Base-by-base conservation (phyloP, 2,329 filamentous ascomycete genomes). In the Ophiostoma perfectum region DNA sequence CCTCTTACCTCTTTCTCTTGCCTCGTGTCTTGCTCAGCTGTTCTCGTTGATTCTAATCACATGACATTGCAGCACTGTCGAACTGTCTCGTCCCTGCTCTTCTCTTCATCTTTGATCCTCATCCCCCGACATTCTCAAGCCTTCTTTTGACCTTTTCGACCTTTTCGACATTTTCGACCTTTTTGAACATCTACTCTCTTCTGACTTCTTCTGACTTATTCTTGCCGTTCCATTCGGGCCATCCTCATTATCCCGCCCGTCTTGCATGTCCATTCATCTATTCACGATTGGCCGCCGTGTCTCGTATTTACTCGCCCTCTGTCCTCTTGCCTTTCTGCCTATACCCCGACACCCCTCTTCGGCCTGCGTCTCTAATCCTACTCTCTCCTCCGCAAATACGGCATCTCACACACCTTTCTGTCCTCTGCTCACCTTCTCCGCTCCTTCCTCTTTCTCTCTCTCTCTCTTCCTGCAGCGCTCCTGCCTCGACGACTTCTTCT, bases 391-490 rank as follows among this genome's bases (percentile, higher is more conserved):
- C 11, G 49, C 27, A 58, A 58, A 58, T 16, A 55, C 49, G 12
- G 49, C 49, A 52, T 14, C 49, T 27, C 49, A 7, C 8, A 58
- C 18, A 49, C 5, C 55, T 55, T 9, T 5, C 45, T 27, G 27
- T 27, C 27, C 27, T 27, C 27, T 27, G 45, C 16, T 52, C 49
- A 27, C n/a, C 14, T 41, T 49, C 36, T 44, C 67, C 41, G 49
- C 49, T 65, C 62, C 14, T 68, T 65, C 63, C 67, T 18, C 18
- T 52, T 39, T 63, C 41, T 36, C 2, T 49, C 52, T 44, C 62
- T 39, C 6, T 18, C 1, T 41, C 38, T 62, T 41, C 12, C 44
- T 41, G 63, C 42, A 27, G 41, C 36, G 49, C 49, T 68, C 62
- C 18, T 68, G 49, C 63, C 63, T 18, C 36, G n/a, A 39, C 38